Conservation (phyloP, 495 filamentous ascomycete species). For the Acidomyces sp. region DNA sequence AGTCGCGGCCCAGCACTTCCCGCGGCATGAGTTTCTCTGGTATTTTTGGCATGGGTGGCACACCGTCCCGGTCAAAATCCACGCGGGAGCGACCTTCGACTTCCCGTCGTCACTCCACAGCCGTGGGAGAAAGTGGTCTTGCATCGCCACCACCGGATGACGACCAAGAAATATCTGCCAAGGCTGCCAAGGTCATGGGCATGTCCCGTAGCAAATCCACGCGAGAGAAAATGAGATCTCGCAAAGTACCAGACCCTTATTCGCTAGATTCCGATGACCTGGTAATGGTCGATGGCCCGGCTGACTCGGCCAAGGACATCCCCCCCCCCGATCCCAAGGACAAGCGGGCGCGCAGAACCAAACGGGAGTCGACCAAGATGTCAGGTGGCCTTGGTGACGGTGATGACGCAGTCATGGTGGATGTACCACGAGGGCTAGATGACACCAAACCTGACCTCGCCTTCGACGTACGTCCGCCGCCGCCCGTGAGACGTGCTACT, state of each 20-base stretch:
- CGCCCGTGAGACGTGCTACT: conserved; percentile 13
- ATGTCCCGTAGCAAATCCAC: conserved; percentile 27
- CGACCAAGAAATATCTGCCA: conserved; percentile 34
- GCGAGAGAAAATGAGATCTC: conserved; percentile 25
- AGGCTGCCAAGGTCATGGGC: conserved; percentile 51
- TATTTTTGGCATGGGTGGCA: conserved; percentile 35
- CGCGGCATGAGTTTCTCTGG: conserved; percentile 39
- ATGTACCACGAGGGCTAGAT: conserved; percentile 12
- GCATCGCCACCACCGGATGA: conserved; percentile 43
- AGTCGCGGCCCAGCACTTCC: conserved; percentile 27
- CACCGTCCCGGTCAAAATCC: conserved; percentile 36
- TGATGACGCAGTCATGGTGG: conserved; percentile 21
- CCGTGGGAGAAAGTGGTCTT: conserved; percentile 39
- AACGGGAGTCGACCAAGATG: conserved; percentile 20
- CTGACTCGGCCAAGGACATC: conserved; percentile 20
- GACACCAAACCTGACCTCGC: conserved; percentile 12
- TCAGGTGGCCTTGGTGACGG: conserved; percentile 16
- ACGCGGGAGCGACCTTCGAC: conserved; percentile 21
- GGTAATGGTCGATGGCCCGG: conserved; percentile 42
- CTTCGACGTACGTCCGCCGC: conserved; percentile 17
- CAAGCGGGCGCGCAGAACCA: conserved; percentile 12
- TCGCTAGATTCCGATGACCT: conserved; percentile 46
- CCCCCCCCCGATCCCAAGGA: conserved; percentile 10
- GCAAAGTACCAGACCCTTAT: conserved; percentile 43
- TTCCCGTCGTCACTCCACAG: conserved; percentile 34